phyloP scores from a whole-genome alignment of 164 flowering plant genomes.

The Saururus chinensis region DNA sequence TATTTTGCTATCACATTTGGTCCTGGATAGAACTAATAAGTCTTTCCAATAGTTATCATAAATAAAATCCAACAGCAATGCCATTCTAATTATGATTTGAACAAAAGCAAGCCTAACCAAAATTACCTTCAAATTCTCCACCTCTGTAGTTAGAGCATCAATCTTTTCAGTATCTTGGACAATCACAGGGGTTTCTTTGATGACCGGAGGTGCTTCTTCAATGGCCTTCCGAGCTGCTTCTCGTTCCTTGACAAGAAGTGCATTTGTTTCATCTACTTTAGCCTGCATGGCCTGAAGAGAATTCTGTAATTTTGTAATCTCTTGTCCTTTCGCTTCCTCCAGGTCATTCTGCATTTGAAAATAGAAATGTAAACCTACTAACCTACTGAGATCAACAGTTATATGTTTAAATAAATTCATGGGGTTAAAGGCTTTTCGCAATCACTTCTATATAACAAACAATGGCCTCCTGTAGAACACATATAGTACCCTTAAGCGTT shows the following conservation, averaged over 20 bases:
- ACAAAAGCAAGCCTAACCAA: background rate
- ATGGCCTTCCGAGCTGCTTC: conserved; percentile 42
- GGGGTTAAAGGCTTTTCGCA: background rate
- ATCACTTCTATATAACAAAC: background rate
- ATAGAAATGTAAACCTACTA: background rate
- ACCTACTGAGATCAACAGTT: background rate
- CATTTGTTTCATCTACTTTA: conserved; percentile 44
- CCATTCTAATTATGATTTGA: background rate
- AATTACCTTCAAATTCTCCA: conserved; percentile 64
- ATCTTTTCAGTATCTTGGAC: conserved; percentile 46
- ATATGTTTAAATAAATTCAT: too few species aligned
- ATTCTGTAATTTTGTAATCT: conserved; percentile 32
- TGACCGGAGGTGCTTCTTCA: conserved; percentile 41
- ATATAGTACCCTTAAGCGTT: conserved; percentile 63
- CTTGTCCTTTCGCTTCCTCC: conserved; percentile 62
- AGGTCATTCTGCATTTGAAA: conserved; percentile 38
- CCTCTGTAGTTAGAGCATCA: conserved; percentile 44
- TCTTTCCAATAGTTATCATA: too few species aligned
- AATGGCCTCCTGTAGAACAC: background rate
- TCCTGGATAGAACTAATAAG: too few species aligned
- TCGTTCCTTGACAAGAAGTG: conserved; percentile 35
- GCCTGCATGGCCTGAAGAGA: conserved; percentile 38
- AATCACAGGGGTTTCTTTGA: conserved; percentile 36
- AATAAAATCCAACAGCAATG: background rate
- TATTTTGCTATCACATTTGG: too few species aligned